phyloP scores from a whole-genome alignment of 768 basidiomycete genomes.

The Chalciporus sphaerocephalus region DNA sequence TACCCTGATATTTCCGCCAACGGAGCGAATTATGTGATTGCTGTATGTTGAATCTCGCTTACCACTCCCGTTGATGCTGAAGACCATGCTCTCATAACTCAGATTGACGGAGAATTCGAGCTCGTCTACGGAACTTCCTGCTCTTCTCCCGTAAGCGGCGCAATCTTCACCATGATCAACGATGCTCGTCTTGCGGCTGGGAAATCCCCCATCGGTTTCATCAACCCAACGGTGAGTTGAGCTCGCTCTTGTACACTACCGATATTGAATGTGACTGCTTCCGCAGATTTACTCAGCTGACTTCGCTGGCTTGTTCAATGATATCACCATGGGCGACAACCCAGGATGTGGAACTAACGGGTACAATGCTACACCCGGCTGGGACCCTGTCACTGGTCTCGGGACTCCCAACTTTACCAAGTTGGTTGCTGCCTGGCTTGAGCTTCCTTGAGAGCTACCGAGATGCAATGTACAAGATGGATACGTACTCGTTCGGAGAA shows the following conservation, averaged over 20 bases:
- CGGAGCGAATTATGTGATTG: constrained; percentile 31
- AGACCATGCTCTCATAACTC: neutral
- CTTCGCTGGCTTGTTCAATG: constrained; percentile 17
- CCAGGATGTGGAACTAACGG: constrained; percentile 29
- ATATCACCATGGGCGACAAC: constrained; percentile 20
- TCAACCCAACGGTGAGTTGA: constrained; percentile 43
- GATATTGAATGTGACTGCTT: neutral
- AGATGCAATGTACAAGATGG: neutral
- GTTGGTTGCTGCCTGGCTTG: constrained; percentile 41
- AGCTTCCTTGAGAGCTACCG: constrained; percentile 30
- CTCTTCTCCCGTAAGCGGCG: constrained; percentile 29
- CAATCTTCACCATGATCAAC: constrained; percentile 35
- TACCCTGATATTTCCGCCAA: constrained; percentile 38
- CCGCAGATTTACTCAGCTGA: constrained; percentile 16
- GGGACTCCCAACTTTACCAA: constrained; percentile 46
- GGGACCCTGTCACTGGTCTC: constrained; percentile 35
- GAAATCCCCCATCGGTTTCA: constrained; percentile 37
- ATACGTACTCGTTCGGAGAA: neutral
- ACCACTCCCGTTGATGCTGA: neutral
- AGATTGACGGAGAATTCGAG: constrained; percentile 37
- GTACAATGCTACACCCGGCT: constrained; percentile 21
- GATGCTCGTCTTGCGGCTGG: constrained; percentile 32
- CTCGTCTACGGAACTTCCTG: constrained; percentile 33
- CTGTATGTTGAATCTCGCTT: constrained; percentile 6
- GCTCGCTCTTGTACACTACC: constrained; percentile 9